Conservation (phyloP, 2,329 filamentous ascomycete genomes). For the Claviceps paspali region DNA sequence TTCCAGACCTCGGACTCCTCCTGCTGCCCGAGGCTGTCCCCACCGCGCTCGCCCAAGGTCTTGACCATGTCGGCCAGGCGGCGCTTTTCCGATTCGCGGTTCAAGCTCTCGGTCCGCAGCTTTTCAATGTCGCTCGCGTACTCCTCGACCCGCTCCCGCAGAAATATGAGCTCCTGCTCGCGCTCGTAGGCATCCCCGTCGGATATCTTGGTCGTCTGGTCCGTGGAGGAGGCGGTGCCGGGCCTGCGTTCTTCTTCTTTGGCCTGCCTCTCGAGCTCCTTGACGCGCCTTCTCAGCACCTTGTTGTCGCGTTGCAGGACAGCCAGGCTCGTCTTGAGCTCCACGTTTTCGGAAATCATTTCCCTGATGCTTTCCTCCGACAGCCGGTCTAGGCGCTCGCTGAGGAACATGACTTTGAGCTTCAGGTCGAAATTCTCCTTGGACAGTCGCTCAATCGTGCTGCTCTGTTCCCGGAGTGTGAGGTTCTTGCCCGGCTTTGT, state of each 20-base stretch:
- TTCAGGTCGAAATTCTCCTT: slow-evolving; percentile 98
- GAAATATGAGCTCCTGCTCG: slow-evolving; percentile 72
- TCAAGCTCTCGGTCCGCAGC: slow-evolving; percentile 60
- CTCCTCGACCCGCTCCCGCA: slow-evolving; percentile 74
- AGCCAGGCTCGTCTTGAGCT: slow-evolving; percentile 78
- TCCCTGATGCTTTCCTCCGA: slow-evolving; percentile 95
- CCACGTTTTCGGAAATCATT: slow-evolving; percentile 95
- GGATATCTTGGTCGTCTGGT: slow-evolving; percentile 38
- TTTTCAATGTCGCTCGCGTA: slow-evolving; percentile 74
- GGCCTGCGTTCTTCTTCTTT: slow-evolving; percentile 49
- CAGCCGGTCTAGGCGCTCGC: slow-evolving; percentile 79
- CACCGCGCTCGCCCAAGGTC: slow-evolving; percentile 33
- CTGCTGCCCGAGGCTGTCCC: slow-evolving; percentile 35
- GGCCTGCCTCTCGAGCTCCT: slow-evolving; percentile 72
- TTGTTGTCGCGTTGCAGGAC: slow-evolving; percentile 87
- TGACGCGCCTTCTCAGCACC: slow-evolving; percentile 60
- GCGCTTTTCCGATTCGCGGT: slow-evolving; percentile 71
- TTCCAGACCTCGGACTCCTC: slow-evolving; percentile 80
- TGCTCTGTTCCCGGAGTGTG: slow-evolving; percentile 93
- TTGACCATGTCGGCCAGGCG: slow-evolving; percentile 69
- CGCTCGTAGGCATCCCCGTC: slow-evolving; percentile 50
- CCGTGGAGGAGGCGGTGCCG: slow-evolving; percentile 46
- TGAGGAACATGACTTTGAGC: slow-evolving; percentile 93
- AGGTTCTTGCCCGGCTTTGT: slow-evolving; percentile 50
- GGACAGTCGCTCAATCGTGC: slow-evolving; percentile 85